Percentiles rank a stretch among this genome's conserved stretches.
Conservation (phyloP, 2,329 filamentous ascomycete species). For the Paecilomyces fulvus region DNA sequence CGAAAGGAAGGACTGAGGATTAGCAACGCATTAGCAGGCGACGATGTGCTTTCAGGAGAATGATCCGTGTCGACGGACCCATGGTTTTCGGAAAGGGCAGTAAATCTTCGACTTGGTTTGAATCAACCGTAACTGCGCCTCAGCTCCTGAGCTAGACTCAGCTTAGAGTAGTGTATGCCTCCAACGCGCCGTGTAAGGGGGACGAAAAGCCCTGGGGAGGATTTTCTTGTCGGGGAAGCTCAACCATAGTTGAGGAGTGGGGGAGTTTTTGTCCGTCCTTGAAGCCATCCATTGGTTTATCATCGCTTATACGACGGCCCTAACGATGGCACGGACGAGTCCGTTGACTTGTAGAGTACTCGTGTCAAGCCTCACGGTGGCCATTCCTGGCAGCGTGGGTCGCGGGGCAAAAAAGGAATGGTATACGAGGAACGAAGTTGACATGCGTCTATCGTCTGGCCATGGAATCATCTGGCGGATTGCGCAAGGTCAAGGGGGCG, state of each 20-base stretch:
- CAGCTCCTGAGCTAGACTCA: background rate
- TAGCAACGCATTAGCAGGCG: background rate
- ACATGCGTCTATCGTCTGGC: background rate
- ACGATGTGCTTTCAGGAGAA: background rate
- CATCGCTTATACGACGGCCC: background rate
- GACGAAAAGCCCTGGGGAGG: background rate
- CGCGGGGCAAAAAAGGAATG: background rate
- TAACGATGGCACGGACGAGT: background rate
- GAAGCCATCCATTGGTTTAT: background rate
- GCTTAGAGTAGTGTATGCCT: background rate
- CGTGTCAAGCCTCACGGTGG: constrained; percentile 1
- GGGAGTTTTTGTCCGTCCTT: too few species aligned
- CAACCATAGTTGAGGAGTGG: background rate
- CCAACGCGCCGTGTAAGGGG: background rate
- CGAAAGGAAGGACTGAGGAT: background rate
- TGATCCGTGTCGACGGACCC: background rate
- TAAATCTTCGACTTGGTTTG: constrained; percentile 1
- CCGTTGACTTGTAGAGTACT: background rate
- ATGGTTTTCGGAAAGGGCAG: constrained; percentile 6
- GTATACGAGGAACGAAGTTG: background rate
- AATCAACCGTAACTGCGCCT: too few species aligned
- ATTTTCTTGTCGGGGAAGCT: background rate
- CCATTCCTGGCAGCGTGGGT: background rate
- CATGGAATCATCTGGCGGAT: background rate
- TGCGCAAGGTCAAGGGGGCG: background rate